Conservation (phyloP, 202 grass and related monocot genomes). For the Panicum hallii region DNA sequence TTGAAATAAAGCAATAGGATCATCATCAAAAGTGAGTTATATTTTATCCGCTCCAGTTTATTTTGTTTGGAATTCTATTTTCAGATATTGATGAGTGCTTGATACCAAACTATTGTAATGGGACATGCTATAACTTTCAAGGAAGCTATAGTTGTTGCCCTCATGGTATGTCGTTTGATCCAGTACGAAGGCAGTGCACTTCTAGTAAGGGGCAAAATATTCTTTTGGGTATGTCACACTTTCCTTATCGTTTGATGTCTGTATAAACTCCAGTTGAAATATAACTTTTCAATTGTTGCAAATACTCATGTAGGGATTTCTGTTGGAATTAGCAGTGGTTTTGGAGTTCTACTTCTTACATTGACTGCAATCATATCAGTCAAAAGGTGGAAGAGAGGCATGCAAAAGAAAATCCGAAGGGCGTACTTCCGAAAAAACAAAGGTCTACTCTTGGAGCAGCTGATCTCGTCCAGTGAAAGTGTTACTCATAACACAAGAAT, state of each 20-base stretch:
- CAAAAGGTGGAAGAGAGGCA: constrained; percentile 37
- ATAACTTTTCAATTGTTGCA: constrained; percentile 31
- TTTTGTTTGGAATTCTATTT: constrained; percentile 2
- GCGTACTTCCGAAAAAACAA: constrained; percentile 23
- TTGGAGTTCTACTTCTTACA: constrained; percentile 42
- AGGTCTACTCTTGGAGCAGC: constrained; percentile 22
- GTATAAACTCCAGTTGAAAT: constrained; percentile 1
- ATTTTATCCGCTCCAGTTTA: constrained; percentile 1
- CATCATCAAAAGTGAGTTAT: constrained; percentile 1
- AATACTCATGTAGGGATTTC: constrained; percentile 16
- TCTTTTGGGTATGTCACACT: constrained; percentile 20
- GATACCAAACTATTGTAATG: constrained; percentile 5
- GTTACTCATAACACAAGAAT: constrained; percentile 33
- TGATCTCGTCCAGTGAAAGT: neutral
- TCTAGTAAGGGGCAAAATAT: neutral
- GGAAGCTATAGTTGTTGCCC: constrained; percentile 22
- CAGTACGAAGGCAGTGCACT: constrained; percentile 4
- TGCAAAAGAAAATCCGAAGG: constrained; percentile 40
- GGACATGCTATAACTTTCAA: neutral
- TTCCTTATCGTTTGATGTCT: constrained; percentile 17
- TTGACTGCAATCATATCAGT: constrained; percentile 23
- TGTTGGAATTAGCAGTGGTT: constrained; percentile 38
- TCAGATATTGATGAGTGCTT: constrained; percentile 36
- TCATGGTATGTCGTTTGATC: neutral
- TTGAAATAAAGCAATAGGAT: constrained; percentile 6